Conservation (phyloP, 2,329 filamentous ascomycete genomes). For the Apiospora malaysiana region DNA sequence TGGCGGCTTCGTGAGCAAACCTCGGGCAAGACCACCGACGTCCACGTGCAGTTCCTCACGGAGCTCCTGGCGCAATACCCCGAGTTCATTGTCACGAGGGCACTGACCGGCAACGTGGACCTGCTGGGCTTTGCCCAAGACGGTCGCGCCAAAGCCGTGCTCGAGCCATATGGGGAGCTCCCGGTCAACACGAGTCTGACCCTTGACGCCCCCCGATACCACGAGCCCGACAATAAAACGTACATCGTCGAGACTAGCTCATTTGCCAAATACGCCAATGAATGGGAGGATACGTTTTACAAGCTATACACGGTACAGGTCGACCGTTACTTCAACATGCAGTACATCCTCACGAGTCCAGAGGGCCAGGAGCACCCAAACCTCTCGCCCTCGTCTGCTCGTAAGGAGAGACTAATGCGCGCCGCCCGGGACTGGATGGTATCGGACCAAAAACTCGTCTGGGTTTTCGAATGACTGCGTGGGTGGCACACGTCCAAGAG, state of each 20-base stretch:
- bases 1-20: not conserved
- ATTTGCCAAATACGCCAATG: conserved; percentile 47
- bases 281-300: conserved; percentile 44
- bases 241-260: conserved; percentile 35
- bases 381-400: not conserved
- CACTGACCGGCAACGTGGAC: conserved; percentile 19
- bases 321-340: conserved; percentile 27
- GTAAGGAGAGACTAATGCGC: conserved; percentile 6
- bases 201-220: not conserved
- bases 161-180: conserved; percentile 8
- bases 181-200: conserved; percentile 4
- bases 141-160: conserved; percentile 15
- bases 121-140: conserved; percentile 22
- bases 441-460: conserved; percentile 44
- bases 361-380: conserved; percentile 52
- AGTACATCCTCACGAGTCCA: conserved; percentile 36
- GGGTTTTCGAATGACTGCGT: conserved; percentile 63
- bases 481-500: conserved; percentile 65
- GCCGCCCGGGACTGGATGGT: conserved; percentile 20
- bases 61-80: conserved; percentile 22
- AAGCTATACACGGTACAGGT: conserved; percentile 45
- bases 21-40: not conserved
- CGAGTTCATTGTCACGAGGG: conserved; percentile 17
- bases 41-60: conserved; percentile 18
- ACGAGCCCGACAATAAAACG: conserved; percentile 36